phyloP scores from a whole-genome alignment of 2,329 filamentous ascomycete species.

The Xylariaceae sp. region DNA sequence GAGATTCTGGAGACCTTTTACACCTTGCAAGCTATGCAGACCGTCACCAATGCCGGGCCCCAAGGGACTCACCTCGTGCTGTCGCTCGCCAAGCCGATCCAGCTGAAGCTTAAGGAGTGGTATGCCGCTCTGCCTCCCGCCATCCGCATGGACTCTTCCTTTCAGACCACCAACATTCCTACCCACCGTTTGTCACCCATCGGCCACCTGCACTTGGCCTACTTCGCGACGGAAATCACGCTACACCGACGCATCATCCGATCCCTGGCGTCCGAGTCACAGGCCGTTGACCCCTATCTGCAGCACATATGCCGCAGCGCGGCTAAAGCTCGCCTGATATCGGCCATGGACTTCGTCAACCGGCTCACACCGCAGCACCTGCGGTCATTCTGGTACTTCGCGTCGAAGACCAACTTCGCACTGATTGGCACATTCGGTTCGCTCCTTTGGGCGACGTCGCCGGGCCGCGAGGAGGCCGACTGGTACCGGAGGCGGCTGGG shows the following conservation, averaged over 20 bases:
- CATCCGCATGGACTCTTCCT: conserved; percentile 59
- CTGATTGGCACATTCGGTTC: conserved; percentile 91
- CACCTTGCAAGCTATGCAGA: conserved; percentile 67
- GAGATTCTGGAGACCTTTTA: conserved; percentile 81
- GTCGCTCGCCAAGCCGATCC: conserved; percentile 70
- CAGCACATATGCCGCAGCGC: conserved; percentile 89
- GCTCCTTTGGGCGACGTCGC: conserved; percentile 81
- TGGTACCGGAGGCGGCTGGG: conserved; percentile 81
- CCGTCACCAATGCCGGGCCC: conserved; percentile 56
- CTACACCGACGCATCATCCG: conserved; percentile 87
- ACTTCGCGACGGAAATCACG: conserved; percentile 91
- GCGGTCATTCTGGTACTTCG: conserved; percentile 88
- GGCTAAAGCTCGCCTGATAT: conserved; percentile 88
- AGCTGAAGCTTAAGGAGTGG: conserved; percentile 78
- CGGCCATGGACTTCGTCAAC: conserved; percentile 96
- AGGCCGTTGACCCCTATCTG: conserved; percentile 66
- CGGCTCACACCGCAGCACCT: conserved; percentile 79
- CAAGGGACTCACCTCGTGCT: conserved; percentile 68
- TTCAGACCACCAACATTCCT: conserved; percentile 31
- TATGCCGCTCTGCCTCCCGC: conserved; percentile 59
- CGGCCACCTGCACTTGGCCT: conserved; percentile 80
- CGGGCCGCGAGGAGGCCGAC: conserved; percentile 79
- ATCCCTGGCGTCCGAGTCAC: conserved; percentile 49
- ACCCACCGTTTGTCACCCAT: conserved; percentile 49
- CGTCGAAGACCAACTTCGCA: conserved; percentile 84